A percentile compares a stretch with the other conserved stretches of the same genome.
phyloP scores from a whole-genome alignment of 192 early-diverging fungal species.

The Phycomyces nitens region DNA sequence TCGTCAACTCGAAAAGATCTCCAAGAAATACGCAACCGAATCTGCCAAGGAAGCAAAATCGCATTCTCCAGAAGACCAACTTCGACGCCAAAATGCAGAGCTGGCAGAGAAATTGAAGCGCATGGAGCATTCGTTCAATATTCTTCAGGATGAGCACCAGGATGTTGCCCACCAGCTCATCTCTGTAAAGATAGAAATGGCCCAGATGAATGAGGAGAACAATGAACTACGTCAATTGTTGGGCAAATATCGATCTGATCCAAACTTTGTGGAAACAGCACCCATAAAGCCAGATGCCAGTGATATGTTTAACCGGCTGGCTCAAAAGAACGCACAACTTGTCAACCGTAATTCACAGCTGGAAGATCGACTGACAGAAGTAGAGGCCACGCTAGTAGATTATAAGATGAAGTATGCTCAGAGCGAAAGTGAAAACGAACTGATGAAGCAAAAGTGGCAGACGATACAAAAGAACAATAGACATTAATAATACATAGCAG shows the following conservation, averaged over 20 bases:
- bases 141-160: conserved; percentile 71
- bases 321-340: conserved; percentile 77
- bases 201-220: conserved; percentile 49
- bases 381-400: conserved; percentile 60
- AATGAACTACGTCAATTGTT: conserved; percentile 51
- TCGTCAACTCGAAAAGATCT: conserved; percentile 61
- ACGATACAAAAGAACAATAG: conserved; percentile 42
- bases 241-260: conserved; percentile 53
- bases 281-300: background rate
- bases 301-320: conserved; percentile 67
- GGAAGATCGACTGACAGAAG: conserved; percentile 54
- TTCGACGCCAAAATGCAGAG: conserved; percentile 61
- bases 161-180: conserved; percentile 67
- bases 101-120: conserved; percentile 55
- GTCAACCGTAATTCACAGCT: conserved; percentile 58
- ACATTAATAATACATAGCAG: too few relatives aligned
- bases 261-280: conserved; percentile 43
- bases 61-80: conserved; percentile 49
- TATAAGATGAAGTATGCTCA: conserved; percentile 74
- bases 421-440: conserved; percentile 70
- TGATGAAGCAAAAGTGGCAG: conserved; percentile 62
- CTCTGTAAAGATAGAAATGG: conserved; percentile 52
- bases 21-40: conserved; percentile 65
- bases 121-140: conserved; percentile 60
- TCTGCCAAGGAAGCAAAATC: conserved; percentile 65